Conservation (phyloP, 371 early-diverging fungal species). For the Mortierella sp. region DNA sequence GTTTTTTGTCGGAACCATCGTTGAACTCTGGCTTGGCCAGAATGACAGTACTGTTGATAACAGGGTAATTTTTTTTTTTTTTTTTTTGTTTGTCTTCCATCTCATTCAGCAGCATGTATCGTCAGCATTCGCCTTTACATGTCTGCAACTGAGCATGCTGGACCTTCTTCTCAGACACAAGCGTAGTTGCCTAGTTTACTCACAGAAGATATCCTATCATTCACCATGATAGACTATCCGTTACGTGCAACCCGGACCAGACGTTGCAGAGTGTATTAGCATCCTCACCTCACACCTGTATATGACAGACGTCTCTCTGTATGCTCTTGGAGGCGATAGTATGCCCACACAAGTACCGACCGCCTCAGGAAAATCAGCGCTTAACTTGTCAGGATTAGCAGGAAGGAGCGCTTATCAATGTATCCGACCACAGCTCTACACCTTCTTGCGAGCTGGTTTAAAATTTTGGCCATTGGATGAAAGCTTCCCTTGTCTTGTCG, state of each 20-base stretch:
- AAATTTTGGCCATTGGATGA: constrained; percentile 47
- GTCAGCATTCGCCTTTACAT: too few species aligned
- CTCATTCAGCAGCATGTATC: too few species aligned
- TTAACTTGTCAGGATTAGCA: constrained; percentile 42
- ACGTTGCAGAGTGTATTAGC: constrained; percentile 38
- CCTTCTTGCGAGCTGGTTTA: constrained; percentile 27
- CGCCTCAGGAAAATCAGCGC: constrained; percentile 24
- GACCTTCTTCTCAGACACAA: too few species aligned
- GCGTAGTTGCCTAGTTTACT: too few species aligned
- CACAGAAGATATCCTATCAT: too few species aligned
- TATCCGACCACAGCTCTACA: constrained; percentile 40
- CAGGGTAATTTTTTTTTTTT: constrained; percentile 17
- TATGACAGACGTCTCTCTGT: constrained; percentile 33
- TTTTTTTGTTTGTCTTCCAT: too few species aligned
- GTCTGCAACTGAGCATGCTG: too few species aligned
- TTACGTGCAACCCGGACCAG: constrained; percentile 44
- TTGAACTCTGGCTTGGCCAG: constrained; percentile 50
- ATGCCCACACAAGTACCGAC: constrained; percentile 30
- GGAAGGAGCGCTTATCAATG: constrained; percentile 48
- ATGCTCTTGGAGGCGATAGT: constrained; percentile 40
- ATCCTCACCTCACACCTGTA: constrained; percentile 29
- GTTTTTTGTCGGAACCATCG: constrained; percentile 47
- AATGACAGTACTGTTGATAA: constrained; percentile 46
- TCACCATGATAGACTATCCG: constrained; percentile 21
- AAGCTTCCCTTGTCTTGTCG: constrained; percentile 37